A percentile compares a stretch with the other conserved stretches of the same genome.
Conservation (phyloP, 2,329 filamentous ascomycete genomes). For the Fusarium nelsonii region DNA sequence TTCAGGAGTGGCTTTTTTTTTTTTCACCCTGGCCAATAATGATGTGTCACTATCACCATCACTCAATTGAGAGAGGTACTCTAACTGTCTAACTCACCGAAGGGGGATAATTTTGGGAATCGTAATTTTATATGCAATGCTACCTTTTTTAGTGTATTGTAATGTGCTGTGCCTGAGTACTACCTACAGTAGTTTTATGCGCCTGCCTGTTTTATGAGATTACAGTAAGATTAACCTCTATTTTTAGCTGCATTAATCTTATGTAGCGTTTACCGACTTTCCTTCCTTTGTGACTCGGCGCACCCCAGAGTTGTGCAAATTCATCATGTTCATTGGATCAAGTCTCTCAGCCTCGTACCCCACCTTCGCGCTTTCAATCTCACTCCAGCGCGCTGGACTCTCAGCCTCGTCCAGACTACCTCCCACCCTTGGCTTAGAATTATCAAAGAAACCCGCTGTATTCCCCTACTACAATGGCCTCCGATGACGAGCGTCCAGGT, state of each 20-base stretch:
- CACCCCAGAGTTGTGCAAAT: constrained; percentile 11
- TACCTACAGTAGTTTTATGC: constrained; percentile 5
- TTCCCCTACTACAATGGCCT: constrained; percentile 46
- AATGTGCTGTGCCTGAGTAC: constrained; percentile 1
- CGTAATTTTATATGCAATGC: constrained; percentile 27
- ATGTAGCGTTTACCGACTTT: not conserved
- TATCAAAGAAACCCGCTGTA: constrained; percentile 18
- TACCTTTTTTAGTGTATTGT: not conserved
- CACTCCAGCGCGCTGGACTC: not conserved
- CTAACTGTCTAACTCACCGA: not conserved
- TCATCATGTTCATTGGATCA: constrained; percentile 14
- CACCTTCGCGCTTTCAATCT: constrained; percentile 27
- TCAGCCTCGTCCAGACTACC: constrained; percentile 43
- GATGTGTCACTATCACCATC: not conserved
- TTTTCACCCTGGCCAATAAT: constrained; percentile 31
- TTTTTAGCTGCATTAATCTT: constrained; percentile 28
- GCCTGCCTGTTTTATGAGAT: constrained; percentile 11
- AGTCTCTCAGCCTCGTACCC: constrained; percentile 35
- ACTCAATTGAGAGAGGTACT: not conserved
- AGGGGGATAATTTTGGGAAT: constrained; percentile 3
- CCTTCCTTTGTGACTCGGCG: constrained; percentile 3
- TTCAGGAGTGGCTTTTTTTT: constrained; percentile 45
- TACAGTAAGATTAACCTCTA: constrained; percentile 17
- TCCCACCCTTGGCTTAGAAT: constrained; percentile 26
- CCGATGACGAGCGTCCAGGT: constrained; percentile 45